phyloP scores from a whole-genome alignment of 2,329 filamentous ascomycete species.

The Myriosclerotinia curreyana region DNA sequence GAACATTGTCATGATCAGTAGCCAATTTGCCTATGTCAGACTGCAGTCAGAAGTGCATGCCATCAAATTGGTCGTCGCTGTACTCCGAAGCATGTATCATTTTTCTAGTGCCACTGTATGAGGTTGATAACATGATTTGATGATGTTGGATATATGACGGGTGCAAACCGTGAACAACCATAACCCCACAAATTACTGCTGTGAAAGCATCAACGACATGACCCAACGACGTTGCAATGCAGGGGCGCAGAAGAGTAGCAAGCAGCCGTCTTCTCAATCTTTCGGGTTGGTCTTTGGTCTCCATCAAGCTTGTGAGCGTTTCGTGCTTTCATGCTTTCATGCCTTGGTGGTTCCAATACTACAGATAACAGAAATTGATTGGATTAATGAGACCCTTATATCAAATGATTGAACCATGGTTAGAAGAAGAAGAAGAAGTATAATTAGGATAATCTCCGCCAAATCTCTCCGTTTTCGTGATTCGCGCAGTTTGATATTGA shows the following conservation, averaged over 20 bases:
- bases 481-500: slow-evolving; percentile 14
- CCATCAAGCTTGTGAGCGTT: slow-evolving; percentile 19
- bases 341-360: slow-evolving; percentile 12
- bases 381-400: slow-evolving; percentile 3
- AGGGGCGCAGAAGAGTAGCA: slow-evolving; percentile 20
- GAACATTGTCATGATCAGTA: slow-evolving; percentile 6
- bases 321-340: slow-evolving; percentile 11
- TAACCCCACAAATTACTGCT: slow-evolving; percentile 17
- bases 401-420: slow-evolving; percentile 16
- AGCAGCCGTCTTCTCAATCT: slow-evolving; percentile 14
- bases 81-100: slow-evolving; percentile 10
- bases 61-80: slow-evolving; percentile 13
- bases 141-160: slow-evolving; percentile 15
- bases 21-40: neutral
- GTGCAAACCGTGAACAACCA: slow-evolving; percentile 20
- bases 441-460: slow-evolving; percentile 20
- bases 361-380: slow-evolving; percentile 15
- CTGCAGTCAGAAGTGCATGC: slow-evolving; percentile 13
- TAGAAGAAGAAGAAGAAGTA: slow-evolving; percentile 12
- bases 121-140: slow-evolving; percentile 19
- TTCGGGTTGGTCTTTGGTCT: slow-evolving; percentile 3
- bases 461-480: slow-evolving; percentile 20
- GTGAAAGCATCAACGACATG: slow-evolving; percentile 1
- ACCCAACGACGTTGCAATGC: slow-evolving; percentile 20
- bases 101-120: slow-evolving; percentile 14